phyloP scores from a whole-genome alignment of 495 filamentous ascomycete genomes.

The Trichoderma asperelloides region DNA sequence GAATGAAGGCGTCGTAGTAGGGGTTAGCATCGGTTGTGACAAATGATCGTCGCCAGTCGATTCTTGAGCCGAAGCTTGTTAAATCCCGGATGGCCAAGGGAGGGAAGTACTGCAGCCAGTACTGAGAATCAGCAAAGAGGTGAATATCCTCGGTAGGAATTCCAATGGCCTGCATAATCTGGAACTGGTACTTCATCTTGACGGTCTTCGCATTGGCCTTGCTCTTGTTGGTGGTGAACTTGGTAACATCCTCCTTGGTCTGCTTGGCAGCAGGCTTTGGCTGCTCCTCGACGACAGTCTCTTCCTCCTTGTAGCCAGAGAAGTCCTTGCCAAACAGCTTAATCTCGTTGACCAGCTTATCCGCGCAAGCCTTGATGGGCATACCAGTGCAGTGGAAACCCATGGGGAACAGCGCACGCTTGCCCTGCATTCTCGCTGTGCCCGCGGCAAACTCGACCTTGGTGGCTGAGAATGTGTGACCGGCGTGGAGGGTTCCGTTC shows the following conservation, averaged over 20 bases:
- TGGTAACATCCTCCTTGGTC: constrained; percentile 64
- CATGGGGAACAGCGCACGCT: constrained; percentile 74
- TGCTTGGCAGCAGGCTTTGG: constrained; percentile 18
- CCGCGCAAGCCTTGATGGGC: constrained; percentile 95
- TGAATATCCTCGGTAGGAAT: constrained; percentile 83
- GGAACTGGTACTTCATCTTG: constrained; percentile 59
- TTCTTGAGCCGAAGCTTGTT: constrained; percentile 71
- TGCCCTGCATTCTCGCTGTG: constrained; percentile 80
- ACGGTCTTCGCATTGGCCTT: constrained; percentile 87
- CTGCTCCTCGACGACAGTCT: constrained; percentile 26
- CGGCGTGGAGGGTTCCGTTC: constrained; percentile 89
- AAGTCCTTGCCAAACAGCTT: constrained; percentile 85
- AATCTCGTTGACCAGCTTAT: constrained; percentile 85
- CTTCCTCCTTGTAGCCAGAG: constrained; percentile 59
- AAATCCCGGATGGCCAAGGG: constrained; percentile 72
- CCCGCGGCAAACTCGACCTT: constrained; percentile 89
- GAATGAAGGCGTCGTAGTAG: constrained; percentile 91
- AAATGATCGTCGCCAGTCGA: constrained; percentile 88
- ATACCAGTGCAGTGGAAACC: constrained; percentile 97
- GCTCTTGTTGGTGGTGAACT: constrained; percentile 89
- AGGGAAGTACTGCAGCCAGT: constrained; percentile 88
- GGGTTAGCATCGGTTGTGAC: constrained; percentile 96
- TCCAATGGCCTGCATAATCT: constrained; percentile 59
- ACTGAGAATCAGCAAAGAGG: constrained; percentile 72
- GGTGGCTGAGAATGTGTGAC: constrained; percentile 79